A percentile compares a stretch with the other conserved stretches of the same genome.
phyloP scores from a whole-genome alignment of 2,329 filamentous ascomycete species.

The Westerdykella sp. region DNA sequence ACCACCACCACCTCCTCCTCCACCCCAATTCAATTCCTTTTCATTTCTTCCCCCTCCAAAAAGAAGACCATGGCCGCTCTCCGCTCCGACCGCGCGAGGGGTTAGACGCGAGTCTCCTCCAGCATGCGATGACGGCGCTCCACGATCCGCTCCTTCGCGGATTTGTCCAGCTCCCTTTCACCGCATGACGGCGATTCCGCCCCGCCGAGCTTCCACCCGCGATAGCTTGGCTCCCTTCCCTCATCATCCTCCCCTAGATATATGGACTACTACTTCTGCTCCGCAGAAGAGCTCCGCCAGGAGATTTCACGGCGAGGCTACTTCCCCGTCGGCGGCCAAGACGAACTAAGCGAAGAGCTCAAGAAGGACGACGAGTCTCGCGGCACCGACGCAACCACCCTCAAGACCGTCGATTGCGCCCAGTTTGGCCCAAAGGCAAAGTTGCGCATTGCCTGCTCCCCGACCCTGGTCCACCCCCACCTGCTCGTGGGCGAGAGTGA shows the following conservation, averaged over 20 bases:
- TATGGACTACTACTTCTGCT: constrained; percentile 24
- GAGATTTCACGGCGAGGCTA: constrained; percentile 16
- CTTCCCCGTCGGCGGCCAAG: constrained; percentile 6
- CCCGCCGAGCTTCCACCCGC: background rate
- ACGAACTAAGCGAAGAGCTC: constrained; percentile 18
- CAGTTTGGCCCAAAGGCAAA: background rate
- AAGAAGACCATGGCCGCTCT: background rate
- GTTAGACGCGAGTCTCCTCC: constrained; percentile 1
- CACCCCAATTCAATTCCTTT: too few relatives aligned
- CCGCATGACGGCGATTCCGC: background rate
- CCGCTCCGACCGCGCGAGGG: background rate
- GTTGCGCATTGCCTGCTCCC: constrained; percentile 10
- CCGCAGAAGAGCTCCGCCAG: constrained; percentile 8
- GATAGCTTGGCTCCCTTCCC: background rate
- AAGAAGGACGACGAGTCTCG: constrained; percentile 13
- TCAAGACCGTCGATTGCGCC: constrained; percentile 7
- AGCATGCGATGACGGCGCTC: background rate
- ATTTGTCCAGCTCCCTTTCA: background rate
- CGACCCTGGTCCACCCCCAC: constrained; percentile 3
- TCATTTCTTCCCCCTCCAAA: too few relatives aligned
- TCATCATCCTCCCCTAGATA: background rate
- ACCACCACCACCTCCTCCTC: background rate
- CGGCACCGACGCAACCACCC: constrained; percentile 17
- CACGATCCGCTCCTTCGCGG: background rate
- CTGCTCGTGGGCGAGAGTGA: constrained; percentile 19